Evolutionary conservation across 2,329 filamentous ascomycete genomes (phyloP).

Genomic region (Penicillium sp.): DNA sequence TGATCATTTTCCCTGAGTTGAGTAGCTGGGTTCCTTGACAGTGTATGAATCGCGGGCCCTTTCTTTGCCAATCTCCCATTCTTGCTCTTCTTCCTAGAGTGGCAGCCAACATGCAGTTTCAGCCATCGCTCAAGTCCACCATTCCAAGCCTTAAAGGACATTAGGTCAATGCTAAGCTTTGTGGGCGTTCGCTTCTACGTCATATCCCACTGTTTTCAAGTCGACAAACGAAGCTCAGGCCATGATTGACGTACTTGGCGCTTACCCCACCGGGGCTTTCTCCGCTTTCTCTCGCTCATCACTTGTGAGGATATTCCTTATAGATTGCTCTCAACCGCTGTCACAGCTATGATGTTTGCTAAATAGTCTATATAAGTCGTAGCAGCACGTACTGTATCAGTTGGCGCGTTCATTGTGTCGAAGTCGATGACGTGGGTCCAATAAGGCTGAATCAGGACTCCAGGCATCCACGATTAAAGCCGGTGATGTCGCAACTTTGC

Average conservation of each 20-base stretch:
- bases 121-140: too few species aligned
- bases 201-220: conserved; percentile 3
- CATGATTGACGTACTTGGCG: background rate
- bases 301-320: too few species aligned
- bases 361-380: too few species aligned
- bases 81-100: too few species aligned
- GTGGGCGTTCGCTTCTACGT: conserved; percentile 2
- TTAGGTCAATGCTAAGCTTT: conserved; percentile 10
- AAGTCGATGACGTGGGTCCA: background rate
- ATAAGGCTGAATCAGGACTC: background rate
- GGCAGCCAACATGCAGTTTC: too few species aligned
- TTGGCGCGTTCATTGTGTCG: background rate
- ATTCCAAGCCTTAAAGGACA: background rate
- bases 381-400: too few species aligned
- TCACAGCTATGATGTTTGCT: too few species aligned
- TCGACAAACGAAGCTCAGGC: background rate
- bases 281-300: background rate
- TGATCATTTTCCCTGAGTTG: too few species aligned
- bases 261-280: background rate
- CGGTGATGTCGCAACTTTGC: background rate
- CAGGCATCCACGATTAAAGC: background rate
- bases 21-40: too few species aligned
- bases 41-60: too few species aligned
- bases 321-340: too few species aligned
- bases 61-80: too few species aligned